Percentiles rank a stretch among this genome's conserved stretches.
phyloP scores from a whole-genome alignment of 75 land plant genomes.

The Pinus tabuliformis region DNA sequence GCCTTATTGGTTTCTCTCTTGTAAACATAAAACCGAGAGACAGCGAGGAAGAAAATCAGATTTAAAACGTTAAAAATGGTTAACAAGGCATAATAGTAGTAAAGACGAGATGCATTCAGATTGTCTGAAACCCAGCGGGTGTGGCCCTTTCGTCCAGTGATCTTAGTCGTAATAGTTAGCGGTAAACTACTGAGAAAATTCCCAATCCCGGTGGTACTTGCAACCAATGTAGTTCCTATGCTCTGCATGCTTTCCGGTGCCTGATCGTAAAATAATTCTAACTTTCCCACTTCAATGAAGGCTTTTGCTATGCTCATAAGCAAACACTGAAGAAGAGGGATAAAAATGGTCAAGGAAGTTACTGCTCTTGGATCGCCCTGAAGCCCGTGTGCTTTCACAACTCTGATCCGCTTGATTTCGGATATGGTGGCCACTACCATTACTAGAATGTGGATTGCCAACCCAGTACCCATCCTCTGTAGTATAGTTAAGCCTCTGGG shows the following conservation, averaged over 20 bases:
- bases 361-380: constrained; percentile 8
- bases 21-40: constrained; percentile 34
- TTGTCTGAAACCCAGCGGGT: constrained; percentile 6
- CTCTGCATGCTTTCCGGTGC: constrained; percentile 86
- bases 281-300: constrained; percentile 63
- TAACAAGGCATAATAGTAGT: constrained; percentile 36
- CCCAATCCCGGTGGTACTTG: constrained; percentile 79
- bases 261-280: constrained; percentile 91
- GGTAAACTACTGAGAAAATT: constrained; percentile 80
- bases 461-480: constrained; percentile 49
- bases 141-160: constrained; percentile 33
- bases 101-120: constrained; percentile 27
- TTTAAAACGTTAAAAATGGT: constrained; percentile 20
- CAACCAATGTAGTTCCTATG: constrained; percentile 76
- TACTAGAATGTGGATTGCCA: constrained; percentile 28
- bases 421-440: constrained; percentile 16
- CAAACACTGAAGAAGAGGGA: constrained; percentile 73
- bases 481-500: constrained; percentile 52
- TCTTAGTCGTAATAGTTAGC: constrained; percentile 50
- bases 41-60: constrained; percentile 22
- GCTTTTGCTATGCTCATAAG: constrained; percentile 68
- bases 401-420: constrained; percentile 25
- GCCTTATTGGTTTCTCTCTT: constrained; percentile 4
- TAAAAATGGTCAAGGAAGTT: constrained; percentile 77
- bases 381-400: constrained; percentile 22